Percentiles rank a stretch among this genome's conserved stretches.
Conservation (phyloP, 345 rosid genomes). For the Erodium maritimum region DNA sequence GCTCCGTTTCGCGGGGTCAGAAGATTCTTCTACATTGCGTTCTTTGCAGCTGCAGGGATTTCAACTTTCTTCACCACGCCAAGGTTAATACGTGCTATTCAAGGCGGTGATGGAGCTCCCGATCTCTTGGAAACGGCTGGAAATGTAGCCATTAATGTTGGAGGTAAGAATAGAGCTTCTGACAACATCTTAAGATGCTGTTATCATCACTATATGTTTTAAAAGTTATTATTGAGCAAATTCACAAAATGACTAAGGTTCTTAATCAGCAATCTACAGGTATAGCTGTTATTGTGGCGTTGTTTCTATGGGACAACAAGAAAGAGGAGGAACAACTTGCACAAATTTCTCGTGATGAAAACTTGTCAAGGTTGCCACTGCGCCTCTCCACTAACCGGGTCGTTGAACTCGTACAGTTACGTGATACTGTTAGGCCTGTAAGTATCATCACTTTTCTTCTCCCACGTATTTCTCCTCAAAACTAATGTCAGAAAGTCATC, state of each 20-base stretch:
- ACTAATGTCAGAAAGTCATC: too few relatives aligned
- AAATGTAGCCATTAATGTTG: constrained; percentile 75
- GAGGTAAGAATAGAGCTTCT: constrained; percentile 41
- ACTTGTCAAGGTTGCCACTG: constrained; percentile 83
- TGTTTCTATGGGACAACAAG: constrained; percentile 85
- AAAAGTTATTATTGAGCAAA: constrained; percentile 1
- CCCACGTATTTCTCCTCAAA: constrained; percentile 5
- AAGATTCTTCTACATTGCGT: constrained; percentile 68
- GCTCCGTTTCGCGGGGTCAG: constrained; percentile 94
- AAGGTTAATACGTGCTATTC: constrained; percentile 54
- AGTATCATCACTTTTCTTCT: constrained; percentile 18
- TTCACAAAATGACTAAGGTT: constrained; percentile 44
- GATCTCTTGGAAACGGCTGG: constrained; percentile 61
- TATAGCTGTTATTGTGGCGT: constrained; percentile 57
- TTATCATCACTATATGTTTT: neutral
- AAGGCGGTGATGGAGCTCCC: constrained; percentile 77
- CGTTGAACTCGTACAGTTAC: constrained; percentile 89
- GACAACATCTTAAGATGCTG: neutral
- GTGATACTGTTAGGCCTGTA: constrained; percentile 86
- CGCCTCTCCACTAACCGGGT: constrained; percentile 84
- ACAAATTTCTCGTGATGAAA: constrained; percentile 78
- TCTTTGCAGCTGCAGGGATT: constrained; percentile 87
- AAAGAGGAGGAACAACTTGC: constrained; percentile 94
- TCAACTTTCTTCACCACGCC: constrained; percentile 75
- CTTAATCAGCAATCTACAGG: constrained; percentile 72